These are phyloP conservation scores for Pterothamnion heteromorphum DNA, from an alignment of 31 red algal genomes.

Conservation along the genomic window DNA sequence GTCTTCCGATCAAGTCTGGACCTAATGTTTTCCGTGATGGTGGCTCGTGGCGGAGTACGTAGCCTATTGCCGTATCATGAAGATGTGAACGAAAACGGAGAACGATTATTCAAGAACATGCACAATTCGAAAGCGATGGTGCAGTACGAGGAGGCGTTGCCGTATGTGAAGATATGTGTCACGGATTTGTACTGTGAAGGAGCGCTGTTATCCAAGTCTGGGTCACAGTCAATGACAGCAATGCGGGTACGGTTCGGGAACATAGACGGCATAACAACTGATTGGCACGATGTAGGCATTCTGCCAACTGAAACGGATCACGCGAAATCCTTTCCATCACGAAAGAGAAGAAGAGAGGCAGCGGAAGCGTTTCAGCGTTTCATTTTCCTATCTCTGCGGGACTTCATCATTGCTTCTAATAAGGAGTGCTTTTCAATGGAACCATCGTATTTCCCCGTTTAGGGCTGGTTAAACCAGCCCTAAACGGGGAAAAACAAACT, in stretches of 20 bases:
- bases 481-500: too few relatives aligned
- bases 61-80: too few relatives aligned
- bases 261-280: background rate
- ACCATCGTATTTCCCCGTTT: background rate
- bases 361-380: background rate
- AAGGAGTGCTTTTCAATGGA: background rate
- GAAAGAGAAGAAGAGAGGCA: background rate
- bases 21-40: too few relatives aligned
- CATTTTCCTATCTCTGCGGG: background rate
- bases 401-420: background rate
- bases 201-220: background rate
- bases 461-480: too few relatives aligned
- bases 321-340: background rate
- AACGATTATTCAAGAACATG: too few relatives aligned
- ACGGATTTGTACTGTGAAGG: slow-evolving; percentile 16
- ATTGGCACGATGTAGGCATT: slow-evolving; percentile 8
- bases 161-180: too few relatives aligned
- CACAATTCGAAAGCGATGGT: too few relatives aligned
- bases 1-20: too few relatives aligned
- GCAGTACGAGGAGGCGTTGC: too few relatives aligned
- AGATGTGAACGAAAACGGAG: too few relatives aligned
- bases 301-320: background rate
- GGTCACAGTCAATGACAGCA: background rate
- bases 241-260: background rate
- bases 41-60: too few relatives aligned